Evolutionary conservation across 192 early-diverging fungal species (phyloP).

Genomic region (Coemansia sp.): DNA sequence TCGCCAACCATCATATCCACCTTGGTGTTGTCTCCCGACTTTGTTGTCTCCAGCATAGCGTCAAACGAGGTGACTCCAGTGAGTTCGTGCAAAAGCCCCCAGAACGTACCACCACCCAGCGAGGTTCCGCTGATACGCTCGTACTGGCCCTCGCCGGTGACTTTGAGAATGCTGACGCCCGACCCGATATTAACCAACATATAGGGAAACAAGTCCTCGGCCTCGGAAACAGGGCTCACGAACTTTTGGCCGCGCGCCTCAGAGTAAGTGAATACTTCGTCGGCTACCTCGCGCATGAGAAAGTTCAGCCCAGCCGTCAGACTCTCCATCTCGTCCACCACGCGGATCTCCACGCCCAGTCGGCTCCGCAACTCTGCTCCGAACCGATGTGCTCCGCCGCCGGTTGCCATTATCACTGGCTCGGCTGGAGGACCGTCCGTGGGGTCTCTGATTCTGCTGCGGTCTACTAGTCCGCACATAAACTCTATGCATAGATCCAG

Average conservation of each 20-base stretch:
- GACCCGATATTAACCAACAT: constrained; percentile 98
- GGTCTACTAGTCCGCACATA: constrained; percentile 64
- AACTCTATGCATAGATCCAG: constrained; percentile 89
- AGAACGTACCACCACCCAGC: constrained; percentile 93
- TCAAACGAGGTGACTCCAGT: constrained; percentile 89
- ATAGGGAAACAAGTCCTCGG: constrained; percentile 78
- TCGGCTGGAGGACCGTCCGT: neutral
- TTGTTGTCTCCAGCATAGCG: constrained; percentile 82
- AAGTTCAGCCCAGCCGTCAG: constrained; percentile 85
- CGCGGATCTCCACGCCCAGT: constrained; percentile 72
- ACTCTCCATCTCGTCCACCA: constrained; percentile 95
- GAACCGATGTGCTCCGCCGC: constrained; percentile 84
- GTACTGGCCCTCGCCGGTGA: constrained; percentile 80
- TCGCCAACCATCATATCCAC: constrained; percentile 92
- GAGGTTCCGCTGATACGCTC: constrained; percentile 88
- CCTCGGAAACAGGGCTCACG: constrained; percentile 38
- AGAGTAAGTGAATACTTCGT: constrained; percentile 93
- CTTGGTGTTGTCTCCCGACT: constrained; percentile 87
- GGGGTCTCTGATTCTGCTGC: neutral
- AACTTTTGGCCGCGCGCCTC: constrained; percentile 70
- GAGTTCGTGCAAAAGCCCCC: constrained; percentile 87
- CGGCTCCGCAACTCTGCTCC: constrained; percentile 62
- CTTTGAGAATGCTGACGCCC: constrained; percentile 94
- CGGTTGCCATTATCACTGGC: constrained; percentile 78
- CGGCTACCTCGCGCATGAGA: constrained; percentile 84